Conservation (phyloP, 768 basidiomycete species). For the Mycena rebaudengoi region DNA sequence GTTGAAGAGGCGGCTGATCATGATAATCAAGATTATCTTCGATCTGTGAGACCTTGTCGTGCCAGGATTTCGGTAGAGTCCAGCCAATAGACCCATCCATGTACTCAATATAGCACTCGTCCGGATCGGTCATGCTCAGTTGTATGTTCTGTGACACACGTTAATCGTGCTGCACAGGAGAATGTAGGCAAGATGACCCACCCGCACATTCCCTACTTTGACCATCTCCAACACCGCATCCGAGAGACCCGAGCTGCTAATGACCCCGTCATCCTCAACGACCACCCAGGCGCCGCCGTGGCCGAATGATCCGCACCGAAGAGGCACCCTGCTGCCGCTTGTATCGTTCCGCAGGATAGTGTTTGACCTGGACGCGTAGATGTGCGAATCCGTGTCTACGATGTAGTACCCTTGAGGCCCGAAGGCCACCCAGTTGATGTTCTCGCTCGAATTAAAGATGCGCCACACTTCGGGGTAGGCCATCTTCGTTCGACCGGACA, state of each 20-base stretch:
- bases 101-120: neutral
- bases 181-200: neutral
- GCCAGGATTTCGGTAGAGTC: neutral
- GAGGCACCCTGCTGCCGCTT: neutral
- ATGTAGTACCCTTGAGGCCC: slow-evolving; percentile 1
- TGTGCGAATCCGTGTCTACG: neutral
- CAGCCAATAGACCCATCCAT: neutral
- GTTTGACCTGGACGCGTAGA: neutral
- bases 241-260: neutral
- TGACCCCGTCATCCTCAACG: neutral
- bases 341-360: neutral
- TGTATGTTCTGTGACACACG: neutral
- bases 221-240: neutral
- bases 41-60: neutral
- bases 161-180: neutral
- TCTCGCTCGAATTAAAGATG: neutral
- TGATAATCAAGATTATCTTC: neutral
- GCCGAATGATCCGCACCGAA: slow-evolving; percentile 3
- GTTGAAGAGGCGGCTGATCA: too few relatives aligned
- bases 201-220: neutral
- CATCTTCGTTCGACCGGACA: neutral
- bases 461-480: slow-evolving; percentile 9
- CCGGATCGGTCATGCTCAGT: neutral
- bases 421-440: slow-evolving; percentile 2
- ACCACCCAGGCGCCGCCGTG: neutral